These are phyloP conservation scores for Ustilago hordei DNA, from an alignment of 1,284 basidiomycete species.

Conservation along the genomic window DNA sequence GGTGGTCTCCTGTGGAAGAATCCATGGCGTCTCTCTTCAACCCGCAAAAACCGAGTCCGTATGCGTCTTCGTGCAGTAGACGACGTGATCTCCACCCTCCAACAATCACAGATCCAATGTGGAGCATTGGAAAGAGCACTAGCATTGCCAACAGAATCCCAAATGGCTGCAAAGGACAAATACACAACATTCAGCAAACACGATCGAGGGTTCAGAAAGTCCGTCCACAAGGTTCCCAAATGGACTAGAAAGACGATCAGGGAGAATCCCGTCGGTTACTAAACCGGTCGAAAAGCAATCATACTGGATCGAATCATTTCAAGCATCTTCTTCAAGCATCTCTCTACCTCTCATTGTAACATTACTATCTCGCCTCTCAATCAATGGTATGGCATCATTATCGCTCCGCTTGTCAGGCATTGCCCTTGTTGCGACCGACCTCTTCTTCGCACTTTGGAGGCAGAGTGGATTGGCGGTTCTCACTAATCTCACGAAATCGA, in stretches of 20 bases:
- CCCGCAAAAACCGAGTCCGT: constrained; percentile 90
- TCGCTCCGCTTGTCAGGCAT: not conserved
- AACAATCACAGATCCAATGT: constrained; percentile 82
- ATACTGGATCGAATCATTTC: not conserved
- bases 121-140: constrained; percentile 80
- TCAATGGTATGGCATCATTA: not conserved
- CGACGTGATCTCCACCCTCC: constrained; percentile 87
- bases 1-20: constrained; percentile 90
- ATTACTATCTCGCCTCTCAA: not conserved
- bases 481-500: too few relatives aligned
- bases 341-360: not conserved
- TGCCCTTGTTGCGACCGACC: too few relatives aligned
- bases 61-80: constrained; percentile 91
- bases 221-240: constrained; percentile 81
- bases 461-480: too few relatives aligned
- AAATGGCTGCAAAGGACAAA: constrained; percentile 90
- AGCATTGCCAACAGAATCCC: constrained; percentile 84
- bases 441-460: too few relatives aligned
- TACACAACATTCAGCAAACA: constrained; percentile 88
- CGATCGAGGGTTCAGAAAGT: constrained; percentile 79
- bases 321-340: not conserved
- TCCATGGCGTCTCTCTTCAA: constrained; percentile 89
- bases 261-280: constrained; percentile 49
- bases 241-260: constrained; percentile 57
- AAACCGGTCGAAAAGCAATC: not conserved